Base-by-base conservation (phyloP, 2,329 filamentous ascomycete species). In the Fusarium newnesense region DNA sequence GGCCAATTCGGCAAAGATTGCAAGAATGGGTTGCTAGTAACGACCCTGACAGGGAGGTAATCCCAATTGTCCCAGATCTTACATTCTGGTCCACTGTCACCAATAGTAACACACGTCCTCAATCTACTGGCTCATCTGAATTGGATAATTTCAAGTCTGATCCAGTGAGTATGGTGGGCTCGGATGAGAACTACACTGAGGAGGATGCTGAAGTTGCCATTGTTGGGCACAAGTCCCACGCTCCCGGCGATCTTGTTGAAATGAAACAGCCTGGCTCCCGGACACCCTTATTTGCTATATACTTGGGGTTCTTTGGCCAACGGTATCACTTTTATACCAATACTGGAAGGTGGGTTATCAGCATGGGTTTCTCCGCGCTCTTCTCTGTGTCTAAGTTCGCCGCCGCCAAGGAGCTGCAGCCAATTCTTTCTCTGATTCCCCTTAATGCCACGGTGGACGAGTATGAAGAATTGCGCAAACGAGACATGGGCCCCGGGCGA, bases 311-410 rank as follows among this genome's bases (percentile, higher is more conserved):
- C 60, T 84, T 87, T 70, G 84, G 86, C 43, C 84, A 84, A 24
- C 81, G 85, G 46, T 82, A 88, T 72, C 87, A 90, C 76, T 89
- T 87, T 76, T 90, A 89, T 77, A 85, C 86, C 36, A 83, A 78
- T 71, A 85, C 83, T 21, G 88, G 88, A 70, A 85, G 85, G 81
- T 86, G 88, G 77, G 75, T 85, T 21, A 83, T 83, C 13, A 83
- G 82, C 58, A 64, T 83, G 42, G 81, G 81, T 21, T 79, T 87
- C 36, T 82, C 79, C 47, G 82, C 86, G 2, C 79, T 86, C 40
- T 91, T 91, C 75, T 82, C 85, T 9, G 82, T 90, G 53, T 82
- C 83, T 12, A 79, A 81, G 4, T 90, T 90, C 70, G 84, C 81
- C 42, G 75, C 77, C 4, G 64, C 75, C 5, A 78, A 77, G 2